Base-by-base conservation (phyloP, 2,329 filamentous ascomycete species). In the Coleophoma cylindrospora region DNA sequence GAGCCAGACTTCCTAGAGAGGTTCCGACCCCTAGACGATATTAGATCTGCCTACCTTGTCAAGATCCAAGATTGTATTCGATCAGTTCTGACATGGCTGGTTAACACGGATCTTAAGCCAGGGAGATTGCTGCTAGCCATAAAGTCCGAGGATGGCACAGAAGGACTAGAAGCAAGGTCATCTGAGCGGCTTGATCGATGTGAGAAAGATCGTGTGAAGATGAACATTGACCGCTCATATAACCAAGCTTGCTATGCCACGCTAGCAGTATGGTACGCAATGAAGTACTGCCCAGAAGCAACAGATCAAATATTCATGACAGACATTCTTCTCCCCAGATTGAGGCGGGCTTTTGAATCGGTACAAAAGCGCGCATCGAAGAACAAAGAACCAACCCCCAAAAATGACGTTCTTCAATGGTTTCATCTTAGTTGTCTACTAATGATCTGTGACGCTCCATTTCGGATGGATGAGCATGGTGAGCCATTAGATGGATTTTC, bases 241-340 rank as follows among this genome's bases (percentile, higher is more conserved):
- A 52, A 55, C n/a, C 51, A 56, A 32, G 55, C 54, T n/a, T 57
- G 55, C 47, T 57, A 51, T 50, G 50, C 48, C 15, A 51, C 50
- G 4, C 47, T 57, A 13, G 54, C 55, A 12, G 49, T 57, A 6
- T 57, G 54, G 55, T 57, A 53, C 48, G 49, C 50, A 15, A 51
- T 54, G 48, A 52, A 51, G n/a, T 46, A 57, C 43, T 57, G 54
- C 40, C 46, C 48, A 13, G 8, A 49, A 43, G 50, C 49, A 27
- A 48, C 50, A 5, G 37, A 49, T 17, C 27, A 50, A 2, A 38
- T 46, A 14, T 51, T 54, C 40, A 53, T 45, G 32, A 43, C 48
- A 3, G 13, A 15, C 10, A 43, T 53, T 10, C 41, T 57, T 9
- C 34, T 44, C 14, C 50, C 50, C 12, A 49, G 50, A 43, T 34